A percentile compares a stretch with the other conserved stretches of the same genome.
Conservation (phyloP, 2,329 filamentous ascomycete genomes). For the Hymenoscyphus albidus region DNA sequence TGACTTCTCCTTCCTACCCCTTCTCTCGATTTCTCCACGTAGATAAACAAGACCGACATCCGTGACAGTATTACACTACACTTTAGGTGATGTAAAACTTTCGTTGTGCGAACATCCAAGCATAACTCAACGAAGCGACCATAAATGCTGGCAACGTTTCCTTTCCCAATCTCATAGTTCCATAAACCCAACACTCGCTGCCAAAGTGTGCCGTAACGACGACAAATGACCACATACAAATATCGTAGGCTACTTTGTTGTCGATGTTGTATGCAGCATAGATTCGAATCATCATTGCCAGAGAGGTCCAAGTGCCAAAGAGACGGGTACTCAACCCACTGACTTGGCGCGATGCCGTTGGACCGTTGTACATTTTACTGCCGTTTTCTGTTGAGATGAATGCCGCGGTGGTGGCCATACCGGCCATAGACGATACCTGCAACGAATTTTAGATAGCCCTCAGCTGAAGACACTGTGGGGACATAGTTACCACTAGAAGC, state of each 20-base stretch:
- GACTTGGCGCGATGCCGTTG: constrained; percentile 44
- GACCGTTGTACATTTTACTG: background rate
- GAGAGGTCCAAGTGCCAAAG: constrained; percentile 66
- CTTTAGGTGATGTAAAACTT: too few relatives aligned
- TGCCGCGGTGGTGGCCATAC: background rate
- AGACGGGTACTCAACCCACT: constrained; percentile 70
- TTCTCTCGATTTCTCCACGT: too few relatives aligned
- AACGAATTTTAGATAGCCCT: background rate
- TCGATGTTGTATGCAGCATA: constrained; percentile 64
- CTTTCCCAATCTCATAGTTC: background rate
- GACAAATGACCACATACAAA: background rate
- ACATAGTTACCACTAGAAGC: background rate
- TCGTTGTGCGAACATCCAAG: constrained; percentile 3
- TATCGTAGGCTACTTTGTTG: constrained; percentile 48
- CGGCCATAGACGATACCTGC: background rate
- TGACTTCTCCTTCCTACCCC: too few relatives aligned
- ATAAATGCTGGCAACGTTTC: background rate
- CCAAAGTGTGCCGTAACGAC: background rate
- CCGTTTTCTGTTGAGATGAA: background rate
- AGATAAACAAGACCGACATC: too few relatives aligned
- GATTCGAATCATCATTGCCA: constrained; percentile 55
- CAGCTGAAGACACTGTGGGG: background rate
- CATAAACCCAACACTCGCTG: constrained; percentile 1
- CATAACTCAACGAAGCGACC: background rate
- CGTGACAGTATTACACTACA: too few relatives aligned